Percentiles rank a stretch among this genome's conserved stretches.
Conservation (phyloP, 2,329 filamentous ascomycete genomes). For the Diaporthe aspalathi region DNA sequence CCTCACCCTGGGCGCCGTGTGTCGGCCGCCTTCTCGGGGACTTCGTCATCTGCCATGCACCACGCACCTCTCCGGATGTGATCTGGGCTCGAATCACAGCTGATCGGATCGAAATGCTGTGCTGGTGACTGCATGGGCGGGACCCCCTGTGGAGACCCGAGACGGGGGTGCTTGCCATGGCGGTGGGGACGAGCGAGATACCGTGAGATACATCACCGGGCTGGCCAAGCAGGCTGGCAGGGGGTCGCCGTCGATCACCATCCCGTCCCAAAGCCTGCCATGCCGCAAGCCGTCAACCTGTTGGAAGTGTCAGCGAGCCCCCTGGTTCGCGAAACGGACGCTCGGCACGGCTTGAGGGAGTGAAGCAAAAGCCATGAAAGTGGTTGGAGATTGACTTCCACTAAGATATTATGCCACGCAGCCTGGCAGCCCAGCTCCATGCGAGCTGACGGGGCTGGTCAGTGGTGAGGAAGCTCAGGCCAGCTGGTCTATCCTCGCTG, state of each 20-base stretch:
- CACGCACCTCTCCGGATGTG: conserved; percentile 13
- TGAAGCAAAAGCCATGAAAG: background rate
- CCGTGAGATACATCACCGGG: conserved; percentile 35
- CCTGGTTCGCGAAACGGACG: background rate
- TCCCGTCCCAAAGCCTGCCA: background rate
- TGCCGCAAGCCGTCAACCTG: background rate
- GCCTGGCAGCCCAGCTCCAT: conserved; percentile 35
- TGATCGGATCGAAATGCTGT: conserved; percentile 33
- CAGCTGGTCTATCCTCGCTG: background rate
- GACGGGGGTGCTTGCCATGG: conserved; percentile 12
- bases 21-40: background rate
- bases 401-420: conserved; percentile 34
- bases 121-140: conserved; percentile 36
- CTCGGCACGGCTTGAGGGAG: conserved; percentile 4
- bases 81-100: conserved; percentile 19
- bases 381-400: conserved; percentile 26
- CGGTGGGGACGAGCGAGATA: conserved; percentile 31
- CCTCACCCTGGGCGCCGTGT: background rate
- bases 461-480: conserved; percentile 25
- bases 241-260: conserved; percentile 25
- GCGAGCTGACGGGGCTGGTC: conserved; percentile 22
- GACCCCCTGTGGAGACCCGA: conserved; percentile 14
- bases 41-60: conserved; percentile 32
- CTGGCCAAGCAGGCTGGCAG: background rate
- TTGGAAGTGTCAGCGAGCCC: background rate